Percentiles rank a stretch among this genome's conserved stretches.
Conservation (phyloP, 768 basidiomycete species). For the Leccinum broughii region DNA sequence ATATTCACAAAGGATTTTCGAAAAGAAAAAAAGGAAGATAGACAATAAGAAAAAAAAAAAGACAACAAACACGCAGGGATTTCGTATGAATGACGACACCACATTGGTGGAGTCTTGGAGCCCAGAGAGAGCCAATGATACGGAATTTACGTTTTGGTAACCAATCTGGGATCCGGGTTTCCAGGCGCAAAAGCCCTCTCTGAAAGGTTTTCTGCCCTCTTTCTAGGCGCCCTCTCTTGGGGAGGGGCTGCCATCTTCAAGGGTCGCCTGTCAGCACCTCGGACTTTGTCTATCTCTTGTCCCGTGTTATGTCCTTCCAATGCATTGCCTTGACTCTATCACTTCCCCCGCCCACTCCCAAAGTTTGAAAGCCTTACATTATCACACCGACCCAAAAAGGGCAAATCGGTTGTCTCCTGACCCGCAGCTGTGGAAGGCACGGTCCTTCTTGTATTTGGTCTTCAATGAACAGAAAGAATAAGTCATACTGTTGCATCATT, state of each 20-base stretch:
- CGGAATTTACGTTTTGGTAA: conserved; percentile 4
- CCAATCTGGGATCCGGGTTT: conserved; percentile 5
- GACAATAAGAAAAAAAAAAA: background rate
- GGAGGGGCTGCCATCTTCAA: background rate
- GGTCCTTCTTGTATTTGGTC: conserved; percentile 16
- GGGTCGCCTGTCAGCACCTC: background rate
- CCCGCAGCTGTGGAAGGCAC: conserved; percentile 3
- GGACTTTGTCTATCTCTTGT: background rate
- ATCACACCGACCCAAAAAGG: background rate
- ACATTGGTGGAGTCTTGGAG: background rate
- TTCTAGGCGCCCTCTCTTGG: background rate
- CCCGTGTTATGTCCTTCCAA: background rate
- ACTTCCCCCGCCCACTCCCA: background rate
- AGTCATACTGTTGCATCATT: background rate
- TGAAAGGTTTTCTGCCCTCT: background rate
- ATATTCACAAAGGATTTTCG: background rate
- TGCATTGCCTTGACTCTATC: conserved; percentile 6
- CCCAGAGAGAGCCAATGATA: background rate
- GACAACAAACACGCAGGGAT: background rate
- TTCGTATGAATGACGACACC: background rate
- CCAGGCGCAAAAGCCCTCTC: background rate
- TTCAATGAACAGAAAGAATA: conserved; percentile 10
- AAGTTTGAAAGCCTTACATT: background rate
- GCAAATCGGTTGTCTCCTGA: conserved; percentile 15
- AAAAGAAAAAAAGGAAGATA: background rate